Percentiles rank a stretch among this genome's conserved stretches.
These are phyloP conservation scores for Mycotypha africana DNA, from an alignment of 371 early-diverging fungal species.

Conservation along the genomic window DNA sequence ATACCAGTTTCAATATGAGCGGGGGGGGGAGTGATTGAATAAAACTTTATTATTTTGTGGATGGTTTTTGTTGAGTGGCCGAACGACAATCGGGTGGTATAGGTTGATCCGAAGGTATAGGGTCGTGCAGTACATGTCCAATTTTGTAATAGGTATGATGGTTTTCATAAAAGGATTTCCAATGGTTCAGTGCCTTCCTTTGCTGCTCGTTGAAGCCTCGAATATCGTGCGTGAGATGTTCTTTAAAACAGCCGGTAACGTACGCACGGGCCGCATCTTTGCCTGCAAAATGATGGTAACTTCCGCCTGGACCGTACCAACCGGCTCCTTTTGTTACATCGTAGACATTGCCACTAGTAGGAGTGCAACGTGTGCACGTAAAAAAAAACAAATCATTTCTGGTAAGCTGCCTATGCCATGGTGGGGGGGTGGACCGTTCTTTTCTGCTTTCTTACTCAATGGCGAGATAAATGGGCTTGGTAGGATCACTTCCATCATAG, in stretches of 20 bases:
- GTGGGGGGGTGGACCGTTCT: too few relatives aligned
- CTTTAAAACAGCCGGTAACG: constrained; percentile 90
- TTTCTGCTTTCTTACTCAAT: constrained; percentile 57
- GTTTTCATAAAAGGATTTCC: constrained; percentile 85
- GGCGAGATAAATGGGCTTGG: constrained; percentile 82
- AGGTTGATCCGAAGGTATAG: constrained; percentile 76
- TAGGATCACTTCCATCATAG: constrained; percentile 77
- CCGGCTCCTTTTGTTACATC: constrained; percentile 72
- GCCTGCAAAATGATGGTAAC: constrained; percentile 90
- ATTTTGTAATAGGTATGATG: constrained; percentile 81
- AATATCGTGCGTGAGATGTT: constrained; percentile 90
- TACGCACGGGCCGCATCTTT: constrained; percentile 91
- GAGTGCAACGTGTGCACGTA: too few relatives aligned
- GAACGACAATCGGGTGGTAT: constrained; percentile 59
- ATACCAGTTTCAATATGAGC: too few relatives aligned
- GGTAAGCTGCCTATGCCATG: too few relatives aligned
- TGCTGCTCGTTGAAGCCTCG: constrained; percentile 74
- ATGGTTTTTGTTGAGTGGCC: constrained; percentile 31
- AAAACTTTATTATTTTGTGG: background rate
- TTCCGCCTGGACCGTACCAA: constrained; percentile 80
- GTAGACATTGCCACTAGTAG: constrained; percentile 82
- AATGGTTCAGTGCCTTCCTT: constrained; percentile 70
- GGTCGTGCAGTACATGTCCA: constrained; percentile 75
- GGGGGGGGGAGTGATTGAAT: too few relatives aligned
- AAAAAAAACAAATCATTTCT: background rate